phyloP scores from a whole-genome alignment of 192 early-diverging fungal species.

The Coemansia aciculifera region DNA sequence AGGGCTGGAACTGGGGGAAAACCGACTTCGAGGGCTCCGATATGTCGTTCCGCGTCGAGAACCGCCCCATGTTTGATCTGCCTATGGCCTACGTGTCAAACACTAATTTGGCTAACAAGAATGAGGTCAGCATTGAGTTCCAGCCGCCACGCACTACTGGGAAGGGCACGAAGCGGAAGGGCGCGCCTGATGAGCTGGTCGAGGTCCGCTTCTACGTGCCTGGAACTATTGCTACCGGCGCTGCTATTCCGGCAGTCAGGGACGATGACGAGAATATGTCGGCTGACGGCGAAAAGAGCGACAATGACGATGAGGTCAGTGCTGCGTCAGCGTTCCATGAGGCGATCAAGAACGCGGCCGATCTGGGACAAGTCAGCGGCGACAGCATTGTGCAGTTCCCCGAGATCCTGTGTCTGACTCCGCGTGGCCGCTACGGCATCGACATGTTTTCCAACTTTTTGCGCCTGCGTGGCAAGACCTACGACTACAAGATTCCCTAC shows the following conservation, averaged over 20 bases:
- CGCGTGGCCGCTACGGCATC: constrained; percentile 91
- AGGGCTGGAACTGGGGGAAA: constrained; percentile 98
- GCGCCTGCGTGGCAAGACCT: constrained; percentile 94
- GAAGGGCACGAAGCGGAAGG: constrained; percentile 56
- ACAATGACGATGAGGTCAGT: constrained; percentile 65
- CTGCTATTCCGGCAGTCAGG: constrained; percentile 17
- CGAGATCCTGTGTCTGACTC: constrained; percentile 87
- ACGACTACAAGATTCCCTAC: constrained; percentile 97
- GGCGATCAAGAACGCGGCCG: constrained; percentile 86
- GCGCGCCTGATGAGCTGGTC: constrained; percentile 74
- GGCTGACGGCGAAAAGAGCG: constrained; percentile 23
- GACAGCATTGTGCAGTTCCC: constrained; percentile 90
- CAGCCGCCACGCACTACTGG: constrained; percentile 60
- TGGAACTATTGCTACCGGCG: constrained; percentile 64
- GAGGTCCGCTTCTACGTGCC: constrained; percentile 94
- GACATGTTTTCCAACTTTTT: constrained; percentile 90
- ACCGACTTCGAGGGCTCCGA: constrained; percentile 76
- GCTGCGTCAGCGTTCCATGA: constrained; percentile 82
- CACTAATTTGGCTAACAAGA: constrained; percentile 79
- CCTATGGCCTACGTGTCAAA: constrained; percentile 86
- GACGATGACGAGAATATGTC: constrained; percentile 54
- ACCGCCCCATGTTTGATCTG: constrained; percentile 86
- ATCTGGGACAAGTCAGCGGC: constrained; percentile 81
- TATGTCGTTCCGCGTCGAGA: constrained; percentile 80
- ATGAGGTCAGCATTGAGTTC: constrained; percentile 93